Percentiles rank a stretch among this genome's conserved stretches.
Evolutionary conservation across 208 protist species (phyloP).

Genomic region (Balamuthia mandrillaris): DNA sequence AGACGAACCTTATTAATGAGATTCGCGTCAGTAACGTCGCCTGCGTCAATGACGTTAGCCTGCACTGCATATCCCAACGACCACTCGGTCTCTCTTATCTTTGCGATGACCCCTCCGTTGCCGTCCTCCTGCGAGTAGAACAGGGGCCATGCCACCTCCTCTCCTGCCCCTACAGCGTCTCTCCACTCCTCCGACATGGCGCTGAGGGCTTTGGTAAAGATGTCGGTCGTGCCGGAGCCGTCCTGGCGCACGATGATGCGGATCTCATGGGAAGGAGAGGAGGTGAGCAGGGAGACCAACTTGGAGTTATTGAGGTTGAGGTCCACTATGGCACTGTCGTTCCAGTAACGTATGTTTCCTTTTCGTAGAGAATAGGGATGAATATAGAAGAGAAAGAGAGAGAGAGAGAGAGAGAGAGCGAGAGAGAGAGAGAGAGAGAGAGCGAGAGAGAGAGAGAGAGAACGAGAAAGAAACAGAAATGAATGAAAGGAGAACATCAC

Average conservation of each 20-base stretch:
- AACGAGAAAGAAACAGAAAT: too few relatives aligned
- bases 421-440: too few relatives aligned
- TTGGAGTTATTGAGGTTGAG: not conserved
- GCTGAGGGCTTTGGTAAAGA: not conserved
- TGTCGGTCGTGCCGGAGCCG: not conserved
- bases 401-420: too few relatives aligned
- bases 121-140: too few relatives aligned
- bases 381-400: too few relatives aligned
- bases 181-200: too few relatives aligned
- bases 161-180: too few relatives aligned
- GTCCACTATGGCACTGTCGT: not conserved
- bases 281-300: not conserved
- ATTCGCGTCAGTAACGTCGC: not conserved
- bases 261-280: not conserved
- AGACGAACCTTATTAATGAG: not conserved
- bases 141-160: too few relatives aligned
- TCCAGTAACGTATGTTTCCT: not conserved
- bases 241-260: not conserved
- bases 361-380: too few relatives aligned
- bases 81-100: not conserved
- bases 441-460: too few relatives aligned
- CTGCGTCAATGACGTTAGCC: not conserved
- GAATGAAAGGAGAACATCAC: too few relatives aligned
- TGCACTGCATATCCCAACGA: not conserved
- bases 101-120: not conserved